Base-by-base conservation (phyloP, 2,329 filamentous ascomycete genomes). In the Xylariaceae sp. region DNA sequence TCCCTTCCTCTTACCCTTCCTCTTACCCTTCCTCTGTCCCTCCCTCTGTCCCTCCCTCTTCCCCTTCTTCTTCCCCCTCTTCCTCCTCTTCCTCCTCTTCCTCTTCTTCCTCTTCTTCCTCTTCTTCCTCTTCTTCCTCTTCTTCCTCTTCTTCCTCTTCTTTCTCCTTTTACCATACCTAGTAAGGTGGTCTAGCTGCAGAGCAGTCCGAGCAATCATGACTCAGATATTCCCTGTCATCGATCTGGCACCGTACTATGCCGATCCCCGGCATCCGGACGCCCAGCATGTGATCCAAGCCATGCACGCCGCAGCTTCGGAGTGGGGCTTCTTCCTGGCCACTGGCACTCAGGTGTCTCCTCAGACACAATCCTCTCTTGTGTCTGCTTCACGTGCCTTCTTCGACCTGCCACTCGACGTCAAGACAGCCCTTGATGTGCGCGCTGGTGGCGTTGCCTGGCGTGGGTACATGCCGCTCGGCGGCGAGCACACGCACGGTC, bases 401-500 rank as follows among this genome's bases (percentile, higher is more conserved):
- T 46, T 46, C 44, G 44, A 46, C 44, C 32, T 46, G 8, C 44
- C 44, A 9, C 30, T 32, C 11, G 6, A 32, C 9, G 32, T 31
- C 27, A 46, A 46, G 44, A 31, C 32, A 12, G 44, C 44, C 6
- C 44, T 46, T 19, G 44, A 46, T 32, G 44, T 46, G 4, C 27
- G 44, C 11, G 44, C 44, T n/a, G 44, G 44, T 26, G 44, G 44
- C 34, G 12, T 34, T 19, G 44, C 44, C 32, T 46, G 44, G 44
- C 44, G 44, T 4, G 44, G 44, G 6, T 46, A 46, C 44, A 46
- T 46, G 44, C 44, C 44, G 11, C 44, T 46, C 27, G 44, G 44
- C 12, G 44, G 44, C 32, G 44, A 46, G 44, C 44, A 46, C 29
- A 46, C 44, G n/a, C 44, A 46, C 44, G 44, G 44, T 26, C 32